Base-by-base conservation (phyloP, 2,329 filamentous ascomycete species). In the Zopfia rhizophila region DNA sequence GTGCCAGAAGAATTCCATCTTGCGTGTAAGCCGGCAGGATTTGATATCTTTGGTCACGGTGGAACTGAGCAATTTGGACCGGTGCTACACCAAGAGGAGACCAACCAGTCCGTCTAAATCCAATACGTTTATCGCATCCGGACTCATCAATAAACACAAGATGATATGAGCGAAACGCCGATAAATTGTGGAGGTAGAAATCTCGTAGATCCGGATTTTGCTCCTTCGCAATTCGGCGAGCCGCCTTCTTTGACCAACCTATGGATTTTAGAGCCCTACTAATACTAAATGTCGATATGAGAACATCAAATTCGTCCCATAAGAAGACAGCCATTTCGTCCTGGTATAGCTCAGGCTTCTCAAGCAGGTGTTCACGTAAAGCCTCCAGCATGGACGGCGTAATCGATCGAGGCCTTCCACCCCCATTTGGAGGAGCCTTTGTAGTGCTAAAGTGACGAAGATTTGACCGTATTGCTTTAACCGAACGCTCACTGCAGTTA, bases 91-190 rank as follows among this genome's bases (percentile, higher is more conserved):
- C n/a, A n/a, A n/a, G 48, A 8, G 63, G 70, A 42, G 69, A 66
- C 71, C 65, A 75, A 4, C 65, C 65, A 7, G 53, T 72, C 12
- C 63, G 55, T 39, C 70, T 54, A 42, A 62, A 67, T 8, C 69
- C 63, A 47, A 63, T 55, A 13, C 57, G 55, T 48, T 67, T 72
- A 45, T 75, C 64, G 53, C 58, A 72, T 3, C 69, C 63, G 46
- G 72, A 74, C 52, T 75, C 61, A 45, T 75, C 64, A 22, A 72
- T 55, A 40, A 57, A 74, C 7, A 75, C 61, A 8, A 72, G 51
- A 19, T 73, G 60, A 45, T 71, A 68, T 1, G 62, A 69, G 8
- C 49, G 45, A 40, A 69, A 70, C 1, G 54, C 47, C 3, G 65
- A 69, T 10, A 72, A 32, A 5, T 65, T 63, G 45, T 72, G 45